Percentiles rank a stretch among this genome's conserved stretches.
phyloP scores from a whole-genome alignment of 2,329 filamentous ascomycete species.

The Epichloe sp. region DNA sequence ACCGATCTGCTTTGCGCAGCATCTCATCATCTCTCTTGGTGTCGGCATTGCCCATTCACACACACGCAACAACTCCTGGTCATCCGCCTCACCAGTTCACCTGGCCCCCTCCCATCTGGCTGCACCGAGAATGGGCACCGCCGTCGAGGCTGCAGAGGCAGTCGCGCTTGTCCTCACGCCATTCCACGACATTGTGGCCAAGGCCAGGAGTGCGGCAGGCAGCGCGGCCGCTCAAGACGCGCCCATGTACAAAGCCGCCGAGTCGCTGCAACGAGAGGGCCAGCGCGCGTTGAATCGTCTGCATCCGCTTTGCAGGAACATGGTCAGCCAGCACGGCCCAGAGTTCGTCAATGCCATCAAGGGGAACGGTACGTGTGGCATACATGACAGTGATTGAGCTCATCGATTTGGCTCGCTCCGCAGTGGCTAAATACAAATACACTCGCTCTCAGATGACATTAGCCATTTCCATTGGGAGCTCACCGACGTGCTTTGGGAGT shows the following conservation, averaged over 20 bases:
- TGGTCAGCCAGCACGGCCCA: slow-evolving; percentile 34
- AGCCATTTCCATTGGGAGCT: slow-evolving; percentile 33
- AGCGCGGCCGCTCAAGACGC: slow-evolving; percentile 30
- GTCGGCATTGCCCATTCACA: too few species aligned
- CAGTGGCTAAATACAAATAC: background rate
- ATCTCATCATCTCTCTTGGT: too few species aligned
- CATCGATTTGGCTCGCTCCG: too few species aligned
- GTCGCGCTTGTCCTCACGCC: slow-evolving; percentile 33
- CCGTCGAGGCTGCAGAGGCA: slow-evolving; percentile 23
- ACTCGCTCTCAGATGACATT: slow-evolving; percentile 30
- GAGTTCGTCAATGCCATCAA: slow-evolving; percentile 38
- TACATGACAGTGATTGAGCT: background rate
- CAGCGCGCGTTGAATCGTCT: slow-evolving; percentile 37
- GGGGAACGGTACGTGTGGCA: slow-evolving; percentile 26
- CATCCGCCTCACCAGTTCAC: too few species aligned
- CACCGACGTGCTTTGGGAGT: slow-evolving; percentile 39
- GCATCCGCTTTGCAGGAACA: slow-evolving; percentile 36
- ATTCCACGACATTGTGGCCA: slow-evolving; percentile 39
- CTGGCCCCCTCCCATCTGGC: too few species aligned
- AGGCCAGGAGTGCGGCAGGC: slow-evolving; percentile 31
- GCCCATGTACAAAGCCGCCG: slow-evolving; percentile 36
- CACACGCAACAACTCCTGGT: too few species aligned
- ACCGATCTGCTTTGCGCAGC: too few species aligned
- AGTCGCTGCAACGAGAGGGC: slow-evolving; percentile 32
- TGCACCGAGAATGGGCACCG: background rate